Base-by-base conservation (phyloP, 306 rosid species). In the Heteromeles arbutifolia region DNA sequence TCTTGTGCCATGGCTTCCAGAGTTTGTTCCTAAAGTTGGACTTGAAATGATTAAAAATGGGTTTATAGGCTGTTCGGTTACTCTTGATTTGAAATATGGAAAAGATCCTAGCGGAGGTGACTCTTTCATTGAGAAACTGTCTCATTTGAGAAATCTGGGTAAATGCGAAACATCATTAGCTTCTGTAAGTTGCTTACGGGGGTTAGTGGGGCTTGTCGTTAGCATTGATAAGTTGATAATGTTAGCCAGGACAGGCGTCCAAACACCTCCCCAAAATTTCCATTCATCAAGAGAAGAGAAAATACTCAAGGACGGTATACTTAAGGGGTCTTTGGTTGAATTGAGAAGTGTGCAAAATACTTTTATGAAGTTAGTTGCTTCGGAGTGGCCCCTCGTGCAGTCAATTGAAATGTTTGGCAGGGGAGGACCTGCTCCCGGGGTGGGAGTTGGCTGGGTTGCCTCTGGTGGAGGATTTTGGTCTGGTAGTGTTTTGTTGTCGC, bases 401-500 rank as follows among this genome's bases (percentile, higher is more conserved):
- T 85, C 93, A 39, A 80, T 86, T 75, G 97, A 92, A 85, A 84
- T 78, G 52, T 95, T 95, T 68, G 97, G 97, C 77, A 84, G 97
- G 81, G 99, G 98, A 8, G 98, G 98, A 61, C 97, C 97, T 10
- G 92, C 93, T 84, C 97, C 98, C 14, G 98, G 98, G 44, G 90
- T 80, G 53, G 98, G 98, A 80, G 77, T 85, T 81, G 98, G 98
- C 69, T 95, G 98, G 98, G 98, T 97, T 76, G 93, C 88, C 50
- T 81, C 87, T 72, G 88, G 89, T 72, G 97, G 97, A 78, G 99
- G 97, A 76, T 90, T 78, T 85, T 95, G 98, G 98, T 95, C 98
- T 45, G 76, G 57, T 58, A 39, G 74, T 74, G 86, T 90, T 85
- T 80, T 95, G 79, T 77, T 85, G 81, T 85, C 84, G 4, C 93